These are phyloP conservation scores for Borovskyia barvae DNA, from an alignment of 208 protist genomes.

Conservation along the genomic window DNA sequence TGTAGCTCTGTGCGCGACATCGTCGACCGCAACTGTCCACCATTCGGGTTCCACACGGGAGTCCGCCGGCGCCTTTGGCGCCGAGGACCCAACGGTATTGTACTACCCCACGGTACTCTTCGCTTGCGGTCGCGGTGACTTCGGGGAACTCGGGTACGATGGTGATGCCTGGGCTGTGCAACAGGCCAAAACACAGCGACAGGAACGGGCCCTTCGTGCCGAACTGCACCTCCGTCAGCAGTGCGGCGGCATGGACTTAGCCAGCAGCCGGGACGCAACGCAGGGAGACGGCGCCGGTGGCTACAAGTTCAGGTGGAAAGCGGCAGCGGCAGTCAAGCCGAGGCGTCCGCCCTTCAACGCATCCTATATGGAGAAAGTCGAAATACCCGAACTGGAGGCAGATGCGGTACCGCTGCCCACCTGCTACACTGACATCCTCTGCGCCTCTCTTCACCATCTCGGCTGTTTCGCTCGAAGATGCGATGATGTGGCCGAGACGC, in stretches of 20 bases:
- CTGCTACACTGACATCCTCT: neutral
- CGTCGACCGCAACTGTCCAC: too few relatives aligned
- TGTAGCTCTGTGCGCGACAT: conserved; percentile 8
- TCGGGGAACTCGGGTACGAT: conserved; percentile 87
- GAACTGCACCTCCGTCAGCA: conserved; percentile 1
- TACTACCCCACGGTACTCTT: conserved; percentile 52
- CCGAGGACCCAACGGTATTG: neutral
- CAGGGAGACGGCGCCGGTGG: neutral
- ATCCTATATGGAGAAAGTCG: conserved; percentile 5
- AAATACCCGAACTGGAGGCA: conserved; percentile 5
- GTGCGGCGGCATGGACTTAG: neutral
- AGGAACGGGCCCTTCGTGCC: conserved; percentile 20
- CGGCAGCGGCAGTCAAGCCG: conserved; percentile 5
- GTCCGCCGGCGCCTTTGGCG: neutral
- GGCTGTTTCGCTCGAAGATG: neutral
- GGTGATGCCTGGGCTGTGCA: conserved; percentile 42
- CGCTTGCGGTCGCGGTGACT: conserved; percentile 78
- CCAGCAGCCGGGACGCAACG: neutral
- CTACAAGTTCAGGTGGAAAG: conserved; percentile 33
- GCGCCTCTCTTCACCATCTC: neutral
- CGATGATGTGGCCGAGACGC: too few relatives aligned
- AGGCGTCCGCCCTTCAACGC: conserved; percentile 20
- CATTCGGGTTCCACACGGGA: neutral
- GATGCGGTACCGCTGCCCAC: neutral
- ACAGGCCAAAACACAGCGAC: conserved; percentile 35